Base-by-base conservation (phyloP, 2,329 filamentous ascomycete genomes). In the Ceratocystis harringtonii region DNA sequence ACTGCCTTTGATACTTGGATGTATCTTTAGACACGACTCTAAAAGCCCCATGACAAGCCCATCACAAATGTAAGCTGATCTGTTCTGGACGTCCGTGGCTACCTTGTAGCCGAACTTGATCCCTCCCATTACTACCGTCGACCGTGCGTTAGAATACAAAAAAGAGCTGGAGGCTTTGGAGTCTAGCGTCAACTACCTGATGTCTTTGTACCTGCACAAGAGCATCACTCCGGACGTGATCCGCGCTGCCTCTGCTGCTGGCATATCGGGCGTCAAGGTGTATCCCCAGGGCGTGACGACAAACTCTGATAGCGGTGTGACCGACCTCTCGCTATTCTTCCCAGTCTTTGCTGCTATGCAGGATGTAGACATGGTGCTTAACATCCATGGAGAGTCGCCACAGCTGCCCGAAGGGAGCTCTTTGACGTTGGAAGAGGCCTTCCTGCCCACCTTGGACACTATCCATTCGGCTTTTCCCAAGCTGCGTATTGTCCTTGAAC, bases 311-410 rank as follows among this genome's bases (percentile, higher is more conserved):
- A 83, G 82, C 30, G 89, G 89, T 12, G 88, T 92, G 28, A 77
- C 87, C 17, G 82, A 84, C 66, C 84, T 89, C 71, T 83, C 85
- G 68, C 76, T 80, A 41, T 92, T 90, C 76, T 88, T 88, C 72
- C 83, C 84, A 5, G 88, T 92, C 15, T 95, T 97, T 72, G 82
- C 81, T n/a, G 88, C 89, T 69, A 96, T 97, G 92, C 73, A 72
- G 64, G 58, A 22, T 8, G 62, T 30, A 45, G 60, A 67, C 50
- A 28, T 62, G 70, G 82, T 95, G n/a, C 80, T 95, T 52, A 96
- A 96, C 76, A 79, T 97, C n/a, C 92, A 97, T 74, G 92, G 92
- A 69, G 92, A 96, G 76, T 84, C 87, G n/a, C 86, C 75, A 2
- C 75, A 75, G 66, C 72, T 74, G 3, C 80, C 80, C 1, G 78